Base-by-base conservation (phyloP, 192 early-diverging fungal species). In the Irineochytrium annulatum region DNA sequence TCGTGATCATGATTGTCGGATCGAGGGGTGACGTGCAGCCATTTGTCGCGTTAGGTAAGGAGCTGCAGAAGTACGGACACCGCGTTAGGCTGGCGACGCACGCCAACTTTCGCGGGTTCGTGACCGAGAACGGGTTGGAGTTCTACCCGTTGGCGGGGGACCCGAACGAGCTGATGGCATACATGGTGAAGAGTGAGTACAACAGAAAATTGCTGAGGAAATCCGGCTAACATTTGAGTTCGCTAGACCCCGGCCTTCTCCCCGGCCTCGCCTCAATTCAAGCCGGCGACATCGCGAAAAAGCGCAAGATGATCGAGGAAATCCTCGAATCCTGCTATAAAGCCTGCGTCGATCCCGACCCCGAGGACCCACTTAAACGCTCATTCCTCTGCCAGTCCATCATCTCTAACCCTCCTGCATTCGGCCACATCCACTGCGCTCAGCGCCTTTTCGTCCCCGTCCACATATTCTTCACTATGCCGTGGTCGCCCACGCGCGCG, bases 401-500 rank as follows among this genome's bases (percentile, higher is more conserved):
- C 45, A 75, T 75, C 22, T 75, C 69, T 2, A 73, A 73, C 46
- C 73, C 73, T 4, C 55, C 69, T 6, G 33, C 73, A 20, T 75
- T 70, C 49, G 73, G 54, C 8, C 70, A 73, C 45, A 71, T 75
- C 19, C 73, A 75, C 52, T 59, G 51, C 53, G 72, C 73, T 11
- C 59, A 75, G 43, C 44, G 53, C 30, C 60, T 75, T 31, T 14
- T 19, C 20, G 52, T 75, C n/a, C 73, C 73, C 8, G 32, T 77
- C n/a, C 68, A 76, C 51, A 58, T 73, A 3, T 68, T 55, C 52
- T 75, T 75, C 57, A 75, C 87, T 3, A 86, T 90, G 82, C 87
- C 87, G 2, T 87, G 86, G 88, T 87, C 82, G n/a, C 68, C 83
- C 5, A 90, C 88, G n/a, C 61, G 77, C 22, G 68, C 74, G 11